A percentile compares a stretch with the other conserved stretches of the same genome.
These are phyloP conservation scores for Tylopilus felleus DNA, from an alignment of 768 basidiomycete genomes.

Conservation along the genomic window DNA sequence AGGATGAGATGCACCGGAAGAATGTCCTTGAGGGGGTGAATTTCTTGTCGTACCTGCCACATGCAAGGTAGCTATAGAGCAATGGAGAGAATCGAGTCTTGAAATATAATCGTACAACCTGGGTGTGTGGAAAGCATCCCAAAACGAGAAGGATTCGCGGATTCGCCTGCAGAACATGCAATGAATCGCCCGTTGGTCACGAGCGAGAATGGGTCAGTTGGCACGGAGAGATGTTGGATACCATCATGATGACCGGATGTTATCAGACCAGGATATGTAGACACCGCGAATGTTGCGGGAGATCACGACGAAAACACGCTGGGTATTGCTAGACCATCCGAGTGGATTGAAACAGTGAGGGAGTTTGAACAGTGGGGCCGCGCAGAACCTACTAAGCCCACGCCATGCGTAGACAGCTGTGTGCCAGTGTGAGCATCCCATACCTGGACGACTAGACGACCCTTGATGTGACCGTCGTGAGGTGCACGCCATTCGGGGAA, in stretches of 20 bases:
- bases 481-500: background rate
- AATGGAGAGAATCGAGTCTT: background rate
- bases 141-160: background rate
- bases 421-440: constrained; percentile 2
- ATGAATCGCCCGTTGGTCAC: background rate
- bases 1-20: background rate
- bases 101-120: background rate
- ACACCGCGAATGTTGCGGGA: background rate
- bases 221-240: background rate
- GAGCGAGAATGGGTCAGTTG: background rate
- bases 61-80: background rate
- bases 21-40: background rate
- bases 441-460: background rate
- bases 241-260: background rate
- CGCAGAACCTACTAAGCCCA: background rate
- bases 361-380: background rate
- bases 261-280: background rate
- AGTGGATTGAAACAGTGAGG: background rate
- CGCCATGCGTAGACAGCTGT: background rate
- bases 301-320: background rate
- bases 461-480: background rate
- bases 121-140: background rate
- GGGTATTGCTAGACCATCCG: background rate
- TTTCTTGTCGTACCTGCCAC: background rate
- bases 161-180: background rate